Conservation (phyloP, 2,329 filamentous ascomycete species). For the Bertia moriformis region DNA sequence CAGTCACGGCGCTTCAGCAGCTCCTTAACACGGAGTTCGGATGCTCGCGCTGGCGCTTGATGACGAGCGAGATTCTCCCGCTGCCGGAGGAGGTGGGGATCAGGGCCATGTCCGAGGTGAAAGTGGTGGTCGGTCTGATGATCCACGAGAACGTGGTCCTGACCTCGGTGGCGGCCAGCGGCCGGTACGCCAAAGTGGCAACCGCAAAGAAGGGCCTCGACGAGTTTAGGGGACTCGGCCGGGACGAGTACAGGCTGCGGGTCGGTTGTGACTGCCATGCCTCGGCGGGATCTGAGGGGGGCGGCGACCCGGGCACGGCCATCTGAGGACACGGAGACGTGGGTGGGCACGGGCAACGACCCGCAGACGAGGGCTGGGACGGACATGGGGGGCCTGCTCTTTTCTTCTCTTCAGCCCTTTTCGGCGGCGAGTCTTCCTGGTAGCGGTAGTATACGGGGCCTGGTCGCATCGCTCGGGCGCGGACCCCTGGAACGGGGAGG, state of each 20-base stretch:
- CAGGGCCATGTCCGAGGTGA: slow-evolving; percentile 24
- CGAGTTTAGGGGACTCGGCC: slow-evolving; percentile 24
- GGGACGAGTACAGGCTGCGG: slow-evolving; percentile 40
- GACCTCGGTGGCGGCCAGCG: slow-evolving; percentile 43
- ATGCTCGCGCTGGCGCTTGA: slow-evolving; percentile 42
- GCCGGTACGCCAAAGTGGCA: slow-evolving; percentile 58
- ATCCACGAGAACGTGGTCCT: slow-evolving; percentile 61
- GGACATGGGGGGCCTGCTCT: too few relatives aligned
- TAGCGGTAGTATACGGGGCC: too few relatives aligned
- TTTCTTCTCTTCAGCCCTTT: too few relatives aligned
- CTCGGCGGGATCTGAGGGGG: slow-evolving; percentile 2
- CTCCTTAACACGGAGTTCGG: slow-evolving; percentile 48
- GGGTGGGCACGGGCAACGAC: too few relatives aligned
- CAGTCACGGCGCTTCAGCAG: slow-evolving; percentile 58
- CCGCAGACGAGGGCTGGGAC: too few relatives aligned
- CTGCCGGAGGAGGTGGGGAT: slow-evolving; percentile 9
- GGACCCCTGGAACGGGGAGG: too few relatives aligned
- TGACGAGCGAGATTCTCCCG: slow-evolving; percentile 25
- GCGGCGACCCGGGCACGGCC: too few relatives aligned
- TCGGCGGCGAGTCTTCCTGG: too few relatives aligned
- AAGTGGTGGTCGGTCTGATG: slow-evolving; percentile 58
- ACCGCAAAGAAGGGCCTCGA: slow-evolving; percentile 45
- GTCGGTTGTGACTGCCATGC: slow-evolving; percentile 60
- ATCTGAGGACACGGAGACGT: slow-evolving; percentile 3
- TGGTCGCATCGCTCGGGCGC: too few relatives aligned